Conservation (phyloP, 2,329 filamentous ascomycete species). For the Clarireedia hainanense region DNA sequence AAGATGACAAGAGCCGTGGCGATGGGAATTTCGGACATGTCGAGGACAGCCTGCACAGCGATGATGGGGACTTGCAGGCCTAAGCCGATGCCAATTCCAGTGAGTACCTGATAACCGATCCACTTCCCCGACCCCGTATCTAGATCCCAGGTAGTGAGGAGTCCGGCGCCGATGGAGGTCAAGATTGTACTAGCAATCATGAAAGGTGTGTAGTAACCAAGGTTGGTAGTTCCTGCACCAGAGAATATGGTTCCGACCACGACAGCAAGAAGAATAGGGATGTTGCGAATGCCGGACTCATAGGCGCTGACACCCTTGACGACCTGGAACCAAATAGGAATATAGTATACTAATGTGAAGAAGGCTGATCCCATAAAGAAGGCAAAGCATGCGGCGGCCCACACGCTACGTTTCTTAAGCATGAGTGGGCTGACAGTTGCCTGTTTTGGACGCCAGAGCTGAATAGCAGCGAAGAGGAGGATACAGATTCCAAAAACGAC, state of each 20-base stretch:
- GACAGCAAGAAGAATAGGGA: conserved; percentile 27
- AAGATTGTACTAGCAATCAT: conserved; percentile 10
- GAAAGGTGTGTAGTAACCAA: conserved; percentile 28
- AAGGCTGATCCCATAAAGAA: neutral
- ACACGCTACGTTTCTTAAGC: conserved; percentile 26
- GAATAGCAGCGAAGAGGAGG: conserved; percentile 26
- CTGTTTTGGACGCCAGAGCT: conserved; percentile 17
- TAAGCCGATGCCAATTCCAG: neutral
- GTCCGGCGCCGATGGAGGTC: neutral
- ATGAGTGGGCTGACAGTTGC: conserved; percentile 31
- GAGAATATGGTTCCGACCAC: conserved; percentile 19
- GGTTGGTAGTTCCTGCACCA: conserved; percentile 16
- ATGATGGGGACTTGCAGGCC: neutral
- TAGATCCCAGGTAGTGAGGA: neutral
- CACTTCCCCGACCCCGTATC: neutral
- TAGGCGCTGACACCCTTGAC: conserved; percentile 35
- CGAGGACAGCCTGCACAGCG: neutral
- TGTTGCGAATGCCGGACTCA: conserved; percentile 35
- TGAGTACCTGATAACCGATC: neutral
- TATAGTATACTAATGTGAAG: conserved; percentile 27
- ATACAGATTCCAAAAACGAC: conserved; percentile 24
- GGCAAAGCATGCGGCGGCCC: neutral
- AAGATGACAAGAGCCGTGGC: no score
- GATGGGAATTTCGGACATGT: no score
- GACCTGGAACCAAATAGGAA: conserved; percentile 42